Evolutionary conservation across 306 rosid genomes (phyloP).

Genomic region (Nissolia schottii): DNA sequence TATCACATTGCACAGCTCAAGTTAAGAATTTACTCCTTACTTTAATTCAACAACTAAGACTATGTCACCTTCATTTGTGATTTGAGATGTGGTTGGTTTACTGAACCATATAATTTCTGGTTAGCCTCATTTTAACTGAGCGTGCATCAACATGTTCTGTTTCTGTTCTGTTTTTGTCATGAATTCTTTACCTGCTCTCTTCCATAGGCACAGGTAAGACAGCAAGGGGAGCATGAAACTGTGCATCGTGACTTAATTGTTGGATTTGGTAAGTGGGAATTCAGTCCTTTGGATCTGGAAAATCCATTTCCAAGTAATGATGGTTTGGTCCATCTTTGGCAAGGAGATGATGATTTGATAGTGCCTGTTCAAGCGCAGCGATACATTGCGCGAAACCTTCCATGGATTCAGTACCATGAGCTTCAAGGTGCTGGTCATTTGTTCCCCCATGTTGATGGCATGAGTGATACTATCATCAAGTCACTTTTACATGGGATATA

Average conservation of each 20-base stretch:
- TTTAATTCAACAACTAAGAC: neutral
- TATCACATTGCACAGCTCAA: neutral
- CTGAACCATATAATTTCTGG: neutral
- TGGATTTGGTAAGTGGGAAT: slow-evolving; percentile 71
- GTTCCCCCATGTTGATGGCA: slow-evolving; percentile 47
- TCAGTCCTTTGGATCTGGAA: slow-evolving; percentile 60
- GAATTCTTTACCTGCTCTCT: neutral
- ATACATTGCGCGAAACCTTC: slow-evolving; percentile 50
- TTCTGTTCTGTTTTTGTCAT: neutral
- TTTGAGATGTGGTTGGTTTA: neutral
- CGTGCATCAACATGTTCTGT: neutral
- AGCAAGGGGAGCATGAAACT: slow-evolving; percentile 55
- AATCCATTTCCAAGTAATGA: slow-evolving; percentile 55
- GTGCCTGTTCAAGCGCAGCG: slow-evolving; percentile 54
- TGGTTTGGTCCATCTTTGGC: slow-evolving; percentile 70
- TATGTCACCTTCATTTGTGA: neutral
- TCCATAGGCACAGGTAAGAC: slow-evolving; percentile 45
- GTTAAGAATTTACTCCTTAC: neutral
- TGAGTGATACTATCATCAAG: slow-evolving; percentile 36
- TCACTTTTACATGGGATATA: slow-evolving; percentile 35
- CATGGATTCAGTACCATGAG: slow-evolving; percentile 71
- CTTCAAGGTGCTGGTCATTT: slow-evolving; percentile 59
- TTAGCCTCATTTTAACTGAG: neutral
- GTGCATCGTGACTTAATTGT: slow-evolving; percentile 45
- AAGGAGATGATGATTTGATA: slow-evolving; percentile 58